phyloP scores from a whole-genome alignment of 73 alveolate genomes.

The Paramecium sonneborni region DNA sequence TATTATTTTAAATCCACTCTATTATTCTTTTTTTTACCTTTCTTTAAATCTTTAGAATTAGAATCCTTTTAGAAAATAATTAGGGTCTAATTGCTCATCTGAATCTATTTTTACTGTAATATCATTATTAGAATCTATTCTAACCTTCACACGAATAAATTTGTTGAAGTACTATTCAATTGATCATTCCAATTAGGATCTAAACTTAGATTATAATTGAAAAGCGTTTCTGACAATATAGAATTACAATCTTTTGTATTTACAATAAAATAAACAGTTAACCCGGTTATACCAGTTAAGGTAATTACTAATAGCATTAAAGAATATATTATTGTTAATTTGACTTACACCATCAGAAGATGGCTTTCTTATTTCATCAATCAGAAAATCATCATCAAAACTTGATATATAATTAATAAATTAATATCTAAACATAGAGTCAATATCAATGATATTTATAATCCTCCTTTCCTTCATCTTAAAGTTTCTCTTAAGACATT shows the following conservation, averaged over 20 bases:
- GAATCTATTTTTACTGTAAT: background rate
- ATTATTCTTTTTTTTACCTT: background rate
- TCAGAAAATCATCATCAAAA: background rate
- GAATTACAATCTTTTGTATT: background rate
- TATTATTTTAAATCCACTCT: background rate
- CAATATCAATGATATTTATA: background rate
- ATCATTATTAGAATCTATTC: background rate
- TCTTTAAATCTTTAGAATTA: background rate
- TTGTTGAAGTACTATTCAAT: background rate
- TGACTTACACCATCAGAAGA: background rate
- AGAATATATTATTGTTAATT: too few relatives aligned
- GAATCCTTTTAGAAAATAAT: background rate
- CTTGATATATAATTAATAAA: background rate
- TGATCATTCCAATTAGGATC: background rate
- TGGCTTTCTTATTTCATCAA: background rate
- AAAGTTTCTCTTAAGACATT: background rate
- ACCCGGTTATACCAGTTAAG: background rate
- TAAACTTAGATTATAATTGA: too few relatives aligned
- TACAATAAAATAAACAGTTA: background rate
- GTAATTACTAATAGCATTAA: background rate
- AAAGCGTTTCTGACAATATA: background rate
- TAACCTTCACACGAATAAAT: background rate
- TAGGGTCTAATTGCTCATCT: background rate
- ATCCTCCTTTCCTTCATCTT: background rate
- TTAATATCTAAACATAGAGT: background rate